These are phyloP conservation scores for Colletotrichum orchidophilum DNA, from an alignment of 2,329 filamentous ascomycete species.

Conservation along the genomic window DNA sequence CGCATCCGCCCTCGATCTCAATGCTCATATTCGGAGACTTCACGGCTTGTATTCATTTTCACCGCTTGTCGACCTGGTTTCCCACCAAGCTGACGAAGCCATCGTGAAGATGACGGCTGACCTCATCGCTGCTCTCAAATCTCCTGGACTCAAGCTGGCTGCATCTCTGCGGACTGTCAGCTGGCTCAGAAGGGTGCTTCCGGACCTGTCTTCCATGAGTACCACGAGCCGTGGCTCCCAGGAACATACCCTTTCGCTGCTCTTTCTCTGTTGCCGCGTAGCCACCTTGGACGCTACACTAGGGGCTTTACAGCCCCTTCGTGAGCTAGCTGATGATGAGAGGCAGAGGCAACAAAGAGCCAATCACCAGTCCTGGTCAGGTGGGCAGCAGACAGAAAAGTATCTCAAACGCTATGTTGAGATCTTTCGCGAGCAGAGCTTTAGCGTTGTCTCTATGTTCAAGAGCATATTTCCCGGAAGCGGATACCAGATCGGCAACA, in stretches of 20 bases:
- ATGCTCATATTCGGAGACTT: constrained; percentile 91
- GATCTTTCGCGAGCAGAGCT: constrained; percentile 97
- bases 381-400: constrained; percentile 91
- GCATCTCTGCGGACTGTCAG: constrained; percentile 90
- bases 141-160: constrained; percentile 84
- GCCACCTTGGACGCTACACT: constrained; percentile 82
- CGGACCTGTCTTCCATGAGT: constrained; percentile 66
- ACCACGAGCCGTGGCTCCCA: constrained; percentile 37
- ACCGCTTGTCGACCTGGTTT: constrained; percentile 76
- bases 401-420: constrained; percentile 97
- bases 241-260: constrained; percentile 78
- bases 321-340: constrained; percentile 91
- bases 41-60: constrained; percentile 85
- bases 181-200: constrained; percentile 87
- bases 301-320: constrained; percentile 83
- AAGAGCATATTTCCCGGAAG: constrained; percentile 83
- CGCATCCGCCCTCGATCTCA: constrained; percentile 87
- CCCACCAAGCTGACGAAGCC: constrained; percentile 81
- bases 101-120: constrained; percentile 91
- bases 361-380: constrained; percentile 61
- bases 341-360: constrained; percentile 57
- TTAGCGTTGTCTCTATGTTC: constrained; percentile 94
- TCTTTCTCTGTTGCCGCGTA: constrained; percentile 89
- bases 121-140: constrained; percentile 80
- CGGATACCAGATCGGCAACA: background rate